Base-by-base conservation (phyloP, 352 stramenopile species). In the Globisporangium carolinianum region DNA sequence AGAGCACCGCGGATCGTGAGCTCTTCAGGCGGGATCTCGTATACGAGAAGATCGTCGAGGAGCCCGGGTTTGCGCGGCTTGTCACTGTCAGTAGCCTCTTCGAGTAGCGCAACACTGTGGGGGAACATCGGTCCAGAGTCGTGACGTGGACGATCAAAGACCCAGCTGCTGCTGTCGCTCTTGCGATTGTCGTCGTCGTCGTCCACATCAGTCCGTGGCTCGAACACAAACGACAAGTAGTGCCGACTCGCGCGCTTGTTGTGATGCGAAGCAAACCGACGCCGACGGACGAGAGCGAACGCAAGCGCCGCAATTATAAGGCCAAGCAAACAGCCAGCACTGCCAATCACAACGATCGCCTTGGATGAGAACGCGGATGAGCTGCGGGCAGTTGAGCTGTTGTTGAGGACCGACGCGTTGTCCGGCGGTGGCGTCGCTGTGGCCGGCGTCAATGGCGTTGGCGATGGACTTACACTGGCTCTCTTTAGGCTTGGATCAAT, bases 11-110 rank as follows among this genome's bases (percentile, higher is more conserved):
- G 69, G 64, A 87, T 76, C 41, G 65, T 55, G 43, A 91, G 73
- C 53, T 91, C 80, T 51, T 88, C 78, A 7, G 80, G 66, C 7
- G 80, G 78, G 37, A 91, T 91, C 60, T 91, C 80, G 51, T 76
- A 91, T 53, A 88, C 80, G 6, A 91, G 69, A 15, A 91, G 60
- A 45, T 91, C 80, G 37, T 91, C 80, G 18, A 88, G 50, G 32
- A 80, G 62, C 42, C 76, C 73, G 39, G 78, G 79, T 37, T 68
- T 76, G 36, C 72, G 64, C 41, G 72, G 8, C 46, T 15, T 24
- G 11, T 32, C 24, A 32, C 15, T 77, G 39, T 60, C 58, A 17
- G 64, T 58, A 35, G 78, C 81, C n/a, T 84, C 73, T 58, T 88
- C 80, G 5, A 90, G 66, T 2, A 90, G 68, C 18, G 78, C 80